Base-by-base conservation (phyloP, 1,284 basidiomycete genomes). In the Athelia sp. region DNA sequence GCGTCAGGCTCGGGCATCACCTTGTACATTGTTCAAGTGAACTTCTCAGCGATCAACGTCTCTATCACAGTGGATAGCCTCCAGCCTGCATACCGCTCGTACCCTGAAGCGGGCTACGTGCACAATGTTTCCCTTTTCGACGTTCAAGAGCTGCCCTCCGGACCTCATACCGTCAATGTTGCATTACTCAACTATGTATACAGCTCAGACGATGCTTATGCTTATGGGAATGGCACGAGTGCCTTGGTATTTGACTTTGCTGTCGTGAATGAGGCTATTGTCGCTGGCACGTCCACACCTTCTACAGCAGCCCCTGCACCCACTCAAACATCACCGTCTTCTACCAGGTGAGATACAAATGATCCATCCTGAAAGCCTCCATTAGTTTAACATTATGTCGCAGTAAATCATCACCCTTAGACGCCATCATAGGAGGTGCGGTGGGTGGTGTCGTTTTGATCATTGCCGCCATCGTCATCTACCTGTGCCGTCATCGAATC, bases 211-310 rank as follows among this genome's bases (percentile, higher is more conserved):
- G 19, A 40, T n/a, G 9, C 8, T 6, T 40, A 17, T n/a, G 36
- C 36, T n/a, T 40, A 40, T n/a, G n/a, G 4, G n/a, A 40, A 40
- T n/a, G 36, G 36, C n/a, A 40, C 36, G n/a, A 40, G 36, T n/a
- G 36, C 36, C n/a, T n/a, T 40, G 15, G 36, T 21, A 8, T 40
- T 40, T n/a, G 36, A 40, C 15, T 40, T 8, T 21, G 36, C 36
- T 4, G 15, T n/a, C 9, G 19, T 40, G 8, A 40, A 40, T 21
- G 36, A 40, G n/a, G 9, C 9, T 8, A n/a, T 8, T 9, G n/a
- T 40, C 15, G 36, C 19, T 6, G 4, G 8, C 15, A n/a, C 8
- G 6, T 40, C 36, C n/a, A 40, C 36, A 17, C 36, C 36, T 17
- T n/a, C 19, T 6, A 40, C 36, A n/a, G 19, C n/a, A 17, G 15